Conservation (phyloP, 306 rosid species). For the Castanopsis chinensis region DNA sequence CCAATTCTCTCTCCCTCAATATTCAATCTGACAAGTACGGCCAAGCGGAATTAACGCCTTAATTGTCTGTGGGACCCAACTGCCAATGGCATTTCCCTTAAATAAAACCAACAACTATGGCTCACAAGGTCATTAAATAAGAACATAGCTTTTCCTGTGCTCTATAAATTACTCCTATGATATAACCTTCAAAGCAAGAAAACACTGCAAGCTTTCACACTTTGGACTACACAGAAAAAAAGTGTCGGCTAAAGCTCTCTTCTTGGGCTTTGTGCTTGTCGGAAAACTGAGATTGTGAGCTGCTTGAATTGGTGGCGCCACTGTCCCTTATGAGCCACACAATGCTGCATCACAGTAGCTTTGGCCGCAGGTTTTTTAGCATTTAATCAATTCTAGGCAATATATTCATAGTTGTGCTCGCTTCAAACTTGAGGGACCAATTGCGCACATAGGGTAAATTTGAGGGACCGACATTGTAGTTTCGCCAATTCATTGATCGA, state of each 20-base stretch:
- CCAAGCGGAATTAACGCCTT: slow-evolving; percentile 56
- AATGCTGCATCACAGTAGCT: slow-evolving; percentile 47
- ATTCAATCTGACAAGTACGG: slow-evolving; percentile 18
- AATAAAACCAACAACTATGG: slow-evolving; percentile 25
- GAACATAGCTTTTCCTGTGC: not conserved
- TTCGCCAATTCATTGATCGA: too few species aligned
- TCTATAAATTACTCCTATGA: not conserved
- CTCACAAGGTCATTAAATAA: not conserved
- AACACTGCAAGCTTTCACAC: too few species aligned
- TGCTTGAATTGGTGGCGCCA: slow-evolving; percentile 12
- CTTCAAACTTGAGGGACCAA: accelerated
- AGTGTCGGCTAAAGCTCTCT: slow-evolving; percentile 45
- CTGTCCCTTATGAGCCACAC: not conserved
- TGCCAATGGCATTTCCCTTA: slow-evolving; percentile 28
- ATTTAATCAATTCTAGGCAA: too few species aligned
- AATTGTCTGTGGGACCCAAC: slow-evolving; percentile 50
- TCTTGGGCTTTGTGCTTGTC: slow-evolving; percentile 8
- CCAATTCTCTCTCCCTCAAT: not conserved
- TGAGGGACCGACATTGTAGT: too few species aligned
- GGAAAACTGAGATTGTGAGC: slow-evolving; percentile 16
- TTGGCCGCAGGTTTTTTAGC: slow-evolving; percentile 13
- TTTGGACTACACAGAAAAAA: not conserved
- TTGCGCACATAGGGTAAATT: too few species aligned
- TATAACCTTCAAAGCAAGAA: not conserved
- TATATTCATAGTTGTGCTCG: too few species aligned